These are phyloP conservation scores for Saccharomycopsis selenospora DNA, from an alignment of 805 yeast genomes.

Conservation along the genomic window DNA sequence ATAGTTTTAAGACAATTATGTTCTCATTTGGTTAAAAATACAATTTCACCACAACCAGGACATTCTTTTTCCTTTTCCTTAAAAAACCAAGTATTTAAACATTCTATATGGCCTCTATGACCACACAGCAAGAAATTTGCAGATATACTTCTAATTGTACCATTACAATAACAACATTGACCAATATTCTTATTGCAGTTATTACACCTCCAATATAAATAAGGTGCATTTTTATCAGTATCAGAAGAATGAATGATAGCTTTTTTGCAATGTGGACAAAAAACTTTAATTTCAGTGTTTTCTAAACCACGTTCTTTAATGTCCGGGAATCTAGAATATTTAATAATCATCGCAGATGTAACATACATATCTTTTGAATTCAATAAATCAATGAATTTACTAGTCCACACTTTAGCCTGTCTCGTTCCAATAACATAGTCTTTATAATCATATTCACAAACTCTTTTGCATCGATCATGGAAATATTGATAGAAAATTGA, in stretches of 20 bases:
- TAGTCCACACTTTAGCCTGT: slow-evolving; percentile 48
- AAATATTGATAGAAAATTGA: slow-evolving; percentile 42
- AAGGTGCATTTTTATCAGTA: slow-evolving; percentile 29
- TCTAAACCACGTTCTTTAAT: slow-evolving; percentile 26
- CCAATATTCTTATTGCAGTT: slow-evolving; percentile 53
- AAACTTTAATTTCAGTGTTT: slow-evolving; percentile 38
- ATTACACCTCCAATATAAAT: slow-evolving; percentile 85
- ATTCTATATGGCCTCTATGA: slow-evolving; percentile 78
- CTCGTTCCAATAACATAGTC: slow-evolving; percentile 5
- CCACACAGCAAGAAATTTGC: slow-evolving; percentile 66
- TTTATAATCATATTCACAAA: slow-evolving; percentile 22
- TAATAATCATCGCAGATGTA: slow-evolving; percentile 50
- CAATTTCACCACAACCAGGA: slow-evolving; percentile 41
- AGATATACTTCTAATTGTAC: slow-evolving; percentile 66
- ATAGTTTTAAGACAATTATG: too few relatives aligned
- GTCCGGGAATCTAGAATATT: slow-evolving; percentile 31
- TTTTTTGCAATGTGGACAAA: slow-evolving; percentile 54
- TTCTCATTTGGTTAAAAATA: not conserved
- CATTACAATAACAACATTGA: slow-evolving; percentile 72
- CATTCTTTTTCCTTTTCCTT: slow-evolving; percentile 60
- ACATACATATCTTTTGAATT: slow-evolving; percentile 44
- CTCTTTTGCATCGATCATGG: slow-evolving; percentile 21
- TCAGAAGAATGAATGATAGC: slow-evolving; percentile 44
- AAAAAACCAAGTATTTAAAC: slow-evolving; percentile 72
- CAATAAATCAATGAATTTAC: slow-evolving; percentile 47